Evolutionary conservation across 768 basidiomycete species (phyloP), one percentile per base, ranked within the genome.

Genomic region (Hericium rajendrae): DNA sequence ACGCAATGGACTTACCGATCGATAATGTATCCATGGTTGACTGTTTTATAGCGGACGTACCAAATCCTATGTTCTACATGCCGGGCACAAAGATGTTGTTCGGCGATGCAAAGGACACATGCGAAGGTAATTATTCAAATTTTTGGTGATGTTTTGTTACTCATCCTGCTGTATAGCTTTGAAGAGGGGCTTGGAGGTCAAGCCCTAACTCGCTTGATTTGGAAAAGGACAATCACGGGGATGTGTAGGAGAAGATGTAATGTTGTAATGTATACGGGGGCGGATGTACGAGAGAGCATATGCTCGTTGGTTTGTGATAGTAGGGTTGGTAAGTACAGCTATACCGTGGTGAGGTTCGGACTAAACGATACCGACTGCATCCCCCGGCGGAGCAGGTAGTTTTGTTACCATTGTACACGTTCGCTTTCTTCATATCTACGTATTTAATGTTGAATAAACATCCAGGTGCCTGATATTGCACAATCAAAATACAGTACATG

Each of bases 11-110:
- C 6, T 37, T 6, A 28, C 9, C 20, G 38, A 48, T 15, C 8
- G 16, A 8, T 26, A n/a, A 16, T 12, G 50, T 50, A 59, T 40
- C 53, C 5, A 38, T 12, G 15, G 48, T 41, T 53, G 38, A 39
- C 20, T 26, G 16, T n/a, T 39, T 15, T 56, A 41, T 69, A 88
- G 91, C 92, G 54, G 91, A 93, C 67, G 91, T 93, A 10, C 91
- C 89, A 11, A 94, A 94, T 68, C 91, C 91, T 18, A 88, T 94
- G 86, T 94, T 94, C 77, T 94, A 88, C 71, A 90, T 91, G 86
- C 81, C 85, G 20, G 85, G 86, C 48, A 88, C 91, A 22, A 88
- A 85, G 73, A 94, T 94, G 92, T 65, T 94, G 60, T 94, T 94
- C 64, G 91, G 92, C 48, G 92, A 94, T 69, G 92, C 92, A 38